Base-by-base conservation (phyloP, 208 protist species). In the Crithidia thermophila region DNA sequence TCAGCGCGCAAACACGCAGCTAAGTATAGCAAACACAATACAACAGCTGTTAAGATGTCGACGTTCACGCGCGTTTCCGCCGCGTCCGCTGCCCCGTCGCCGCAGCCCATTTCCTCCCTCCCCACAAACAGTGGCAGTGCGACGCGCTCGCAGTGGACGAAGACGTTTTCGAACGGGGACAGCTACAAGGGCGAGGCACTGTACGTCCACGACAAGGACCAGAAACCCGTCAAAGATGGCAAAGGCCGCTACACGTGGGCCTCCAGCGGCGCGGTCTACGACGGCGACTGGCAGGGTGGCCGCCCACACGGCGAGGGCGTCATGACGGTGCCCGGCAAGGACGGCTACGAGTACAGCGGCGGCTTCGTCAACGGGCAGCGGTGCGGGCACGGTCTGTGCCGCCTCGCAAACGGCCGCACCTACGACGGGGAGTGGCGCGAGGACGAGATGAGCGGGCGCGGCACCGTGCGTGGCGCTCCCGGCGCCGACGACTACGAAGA, bases 371-470 rank as follows among this genome's bases (percentile, higher is more conserved):
- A 75, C 9, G 77, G 91, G n/a, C 66, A 82, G 58, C 87, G 91
- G 39, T 67, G 79, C 53, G 94, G 90, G 13, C 56, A 72, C 2
- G 91, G 94, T 7, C 75, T 49, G 3, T 98, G 94, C 66, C 62
- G 46, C 8, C 97, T 94, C 50, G 40, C 62, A 18, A 93, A 92
- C 53, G 91, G 90, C 20, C 80, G 81, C 14, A 52, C 61, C 31
- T 97, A 96, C 75, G 75, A 79, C 1, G 91, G 94, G 0, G 84
- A 93, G 49, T 98, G 94, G 94, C 25, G 63, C 25, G 60, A 74
- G 11, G 93, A 95, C 55, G 66, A 90, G 52, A 91, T 93, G 87
- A 74, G 87, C 33, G 93, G 93, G n/a, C 20, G 69, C 5, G 93
- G 90, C n/a, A 74, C 68, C 10, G 71, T 93, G 39, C 51, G 13